Percentiles rank a stretch among this genome's conserved stretches.
These are phyloP conservation scores for Debaryomyces psychrophilus DNA, from an alignment of 1,139 yeast genomes.

Conservation along the genomic window DNA sequence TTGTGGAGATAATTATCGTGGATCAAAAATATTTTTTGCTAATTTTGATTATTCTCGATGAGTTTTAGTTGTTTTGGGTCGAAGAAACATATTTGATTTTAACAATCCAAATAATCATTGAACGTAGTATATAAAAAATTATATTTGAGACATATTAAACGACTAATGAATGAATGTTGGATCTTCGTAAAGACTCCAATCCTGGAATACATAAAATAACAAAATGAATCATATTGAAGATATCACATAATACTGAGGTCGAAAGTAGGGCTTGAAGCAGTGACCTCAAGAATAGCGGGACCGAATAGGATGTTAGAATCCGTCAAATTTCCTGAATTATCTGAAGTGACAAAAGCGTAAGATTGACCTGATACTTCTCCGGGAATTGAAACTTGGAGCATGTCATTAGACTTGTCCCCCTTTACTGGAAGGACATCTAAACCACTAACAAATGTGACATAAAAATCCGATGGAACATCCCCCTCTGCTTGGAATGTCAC, in stretches of 20 bases:
- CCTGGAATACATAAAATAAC: neutral
- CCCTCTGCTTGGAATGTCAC: neutral
- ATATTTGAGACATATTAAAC: too few species aligned
- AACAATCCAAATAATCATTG: too few species aligned
- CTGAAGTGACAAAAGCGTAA: neutral
- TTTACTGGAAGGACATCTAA: neutral
- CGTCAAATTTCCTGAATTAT: neutral
- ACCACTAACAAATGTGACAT: constrained; percentile 4
- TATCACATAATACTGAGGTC: neutral
- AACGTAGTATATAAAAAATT: too few species aligned
- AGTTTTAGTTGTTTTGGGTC: too few species aligned
- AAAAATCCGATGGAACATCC: neutral
- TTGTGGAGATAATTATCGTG: too few species aligned
- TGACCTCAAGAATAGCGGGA: neutral
- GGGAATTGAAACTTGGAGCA: neutral
- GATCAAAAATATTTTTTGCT: too few species aligned
- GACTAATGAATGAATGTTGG: too few species aligned
- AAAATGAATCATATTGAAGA: neutral
- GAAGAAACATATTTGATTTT: too few species aligned
- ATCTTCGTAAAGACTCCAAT: too few species aligned
- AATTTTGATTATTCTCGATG: too few species aligned
- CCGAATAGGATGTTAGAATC: constrained; percentile 2
- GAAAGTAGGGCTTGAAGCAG: neutral
- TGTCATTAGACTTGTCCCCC: neutral
- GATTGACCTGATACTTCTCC: neutral